Percentiles rank a stretch among this genome's conserved stretches.
These are phyloP conservation scores for Hyphopichia burtonii DNA, from an alignment of 1,139 yeast genomes.

Conservation along the genomic window DNA sequence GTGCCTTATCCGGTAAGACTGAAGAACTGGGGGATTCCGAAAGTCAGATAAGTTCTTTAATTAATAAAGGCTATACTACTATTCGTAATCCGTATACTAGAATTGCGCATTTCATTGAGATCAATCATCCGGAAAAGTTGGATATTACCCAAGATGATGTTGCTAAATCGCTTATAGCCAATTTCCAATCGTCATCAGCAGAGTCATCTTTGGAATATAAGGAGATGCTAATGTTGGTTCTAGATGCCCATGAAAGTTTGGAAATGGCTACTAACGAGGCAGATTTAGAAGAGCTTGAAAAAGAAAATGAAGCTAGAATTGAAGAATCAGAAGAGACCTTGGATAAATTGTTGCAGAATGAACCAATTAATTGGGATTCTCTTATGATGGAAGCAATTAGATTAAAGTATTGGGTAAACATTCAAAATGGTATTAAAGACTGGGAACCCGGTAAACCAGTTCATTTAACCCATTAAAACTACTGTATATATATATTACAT, in stretches of 20 bases:
- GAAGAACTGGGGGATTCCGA: conserved; percentile 12
- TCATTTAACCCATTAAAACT: conserved; percentile 52
- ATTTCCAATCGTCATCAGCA: conserved; percentile 29
- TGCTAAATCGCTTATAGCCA: conserved; percentile 34
- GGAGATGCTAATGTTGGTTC: conserved; percentile 63
- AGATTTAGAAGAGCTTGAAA: conserved; percentile 54
- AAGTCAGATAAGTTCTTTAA: conserved; percentile 43
- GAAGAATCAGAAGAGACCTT: conserved; percentile 33
- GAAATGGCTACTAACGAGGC: conserved; percentile 59
- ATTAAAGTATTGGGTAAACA: conserved; percentile 82
- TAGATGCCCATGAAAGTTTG: conserved; percentile 77
- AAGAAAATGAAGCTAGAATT: conserved; percentile 58
- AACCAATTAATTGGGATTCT: conserved; percentile 49
- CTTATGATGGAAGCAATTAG: conserved; percentile 69
- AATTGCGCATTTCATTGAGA: conserved; percentile 37
- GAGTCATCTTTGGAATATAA: conserved; percentile 47
- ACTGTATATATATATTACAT: neutral
- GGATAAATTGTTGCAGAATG: conserved; percentile 23
- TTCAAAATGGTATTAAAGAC: conserved; percentile 69
- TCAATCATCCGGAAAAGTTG: conserved; percentile 36
- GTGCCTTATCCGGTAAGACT: conserved; percentile 11
- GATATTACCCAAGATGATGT: conserved; percentile 43
- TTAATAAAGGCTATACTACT: conserved; percentile 76
- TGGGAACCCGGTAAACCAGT: conserved; percentile 76
- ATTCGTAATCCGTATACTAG: conserved; percentile 69